Evolutionary conservation across 768 basidiomycete species (phyloP).

Genomic region (Tricholoma terreum): DNA sequence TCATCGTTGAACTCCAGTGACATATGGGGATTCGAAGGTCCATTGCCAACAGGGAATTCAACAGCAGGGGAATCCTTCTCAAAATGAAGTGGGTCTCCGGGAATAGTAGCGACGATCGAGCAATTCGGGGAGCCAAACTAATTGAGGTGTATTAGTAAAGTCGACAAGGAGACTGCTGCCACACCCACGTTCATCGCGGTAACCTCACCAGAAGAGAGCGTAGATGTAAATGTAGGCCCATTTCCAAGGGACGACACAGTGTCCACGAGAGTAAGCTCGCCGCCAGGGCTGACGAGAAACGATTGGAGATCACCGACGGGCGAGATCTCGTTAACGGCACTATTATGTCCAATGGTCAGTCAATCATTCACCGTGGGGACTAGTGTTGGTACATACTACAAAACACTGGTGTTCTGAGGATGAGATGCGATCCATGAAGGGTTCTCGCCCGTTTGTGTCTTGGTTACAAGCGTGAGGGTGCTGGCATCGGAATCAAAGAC

Average conservation of each 20-base stretch:
- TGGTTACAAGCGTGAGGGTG: constrained; percentile 42
- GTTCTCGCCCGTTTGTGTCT: constrained; percentile 45
- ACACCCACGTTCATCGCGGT: constrained; percentile 50
- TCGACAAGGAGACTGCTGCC: not conserved
- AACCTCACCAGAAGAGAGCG: constrained; percentile 54
- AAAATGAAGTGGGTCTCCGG: constrained; percentile 37
- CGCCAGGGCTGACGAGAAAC: constrained; percentile 43
- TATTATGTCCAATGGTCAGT: constrained; percentile 17
- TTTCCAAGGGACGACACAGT: constrained; percentile 46
- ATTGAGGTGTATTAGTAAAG: not conserved
- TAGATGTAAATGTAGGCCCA: constrained; percentile 46
- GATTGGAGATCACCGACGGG: constrained; percentile 47
- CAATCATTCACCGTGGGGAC: not conserved
- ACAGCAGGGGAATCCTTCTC: constrained; percentile 35
- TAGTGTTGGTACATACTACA: constrained; percentile 43
- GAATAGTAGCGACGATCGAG: constrained; percentile 34
- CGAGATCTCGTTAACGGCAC: constrained; percentile 51
- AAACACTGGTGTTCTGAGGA: constrained; percentile 50
- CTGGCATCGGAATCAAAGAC: constrained; percentile 50
- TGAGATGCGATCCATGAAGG: constrained; percentile 59
- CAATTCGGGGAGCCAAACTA: constrained; percentile 38
- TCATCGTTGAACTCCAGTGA: constrained; percentile 52
- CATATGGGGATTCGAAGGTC: constrained; percentile 65
- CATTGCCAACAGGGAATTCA: constrained; percentile 45
- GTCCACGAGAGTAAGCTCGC: constrained; percentile 38